Conservation (phyloP, 805 yeast species). For the Millerozyma acaciae region DNA sequence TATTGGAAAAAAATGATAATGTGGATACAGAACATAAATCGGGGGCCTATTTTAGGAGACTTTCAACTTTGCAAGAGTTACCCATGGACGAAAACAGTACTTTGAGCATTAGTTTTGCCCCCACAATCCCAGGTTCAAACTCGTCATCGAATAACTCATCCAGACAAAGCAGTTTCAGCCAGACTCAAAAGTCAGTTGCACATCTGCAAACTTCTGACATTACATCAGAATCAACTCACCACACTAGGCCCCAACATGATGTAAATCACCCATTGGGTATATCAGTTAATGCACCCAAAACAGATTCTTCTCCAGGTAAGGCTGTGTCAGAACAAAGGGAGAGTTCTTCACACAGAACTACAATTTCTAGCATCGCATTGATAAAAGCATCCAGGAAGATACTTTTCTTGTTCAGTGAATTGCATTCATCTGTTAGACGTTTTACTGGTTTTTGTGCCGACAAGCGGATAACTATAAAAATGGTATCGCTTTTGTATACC, state of each 20-base stretch:
- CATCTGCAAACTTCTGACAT: too few species aligned
- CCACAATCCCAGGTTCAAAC: neutral
- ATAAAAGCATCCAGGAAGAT: constrained; percentile 56
- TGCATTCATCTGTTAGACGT: constrained; percentile 56
- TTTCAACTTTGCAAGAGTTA: constrained; percentile 59
- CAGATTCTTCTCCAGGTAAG: neutral
- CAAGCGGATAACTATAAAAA: constrained; percentile 49
- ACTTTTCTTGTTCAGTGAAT: constrained; percentile 58
- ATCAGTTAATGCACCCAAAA: neutral
- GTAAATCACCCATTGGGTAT: too few species aligned
- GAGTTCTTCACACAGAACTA: neutral
- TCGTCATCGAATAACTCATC: neutral
- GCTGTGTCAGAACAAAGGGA: neutral
- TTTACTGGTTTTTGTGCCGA: constrained; percentile 57
- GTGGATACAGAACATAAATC: constrained; percentile 47
- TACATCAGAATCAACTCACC: neutral
- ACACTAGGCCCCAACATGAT: neutral
- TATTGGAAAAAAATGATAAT: constrained; percentile 33
- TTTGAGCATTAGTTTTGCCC: neutral
- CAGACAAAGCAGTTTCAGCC: neutral
- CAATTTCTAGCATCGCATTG: constrained; percentile 14
- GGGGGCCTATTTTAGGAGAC: constrained; percentile 61
- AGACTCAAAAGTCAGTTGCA: neutral
- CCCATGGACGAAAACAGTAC: constrained; percentile 26
- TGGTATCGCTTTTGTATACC: constrained; percentile 47